These are phyloP conservation scores for Populus deltoides DNA, from an alignment of 345 rosid genomes.

Conservation along the genomic window DNA sequence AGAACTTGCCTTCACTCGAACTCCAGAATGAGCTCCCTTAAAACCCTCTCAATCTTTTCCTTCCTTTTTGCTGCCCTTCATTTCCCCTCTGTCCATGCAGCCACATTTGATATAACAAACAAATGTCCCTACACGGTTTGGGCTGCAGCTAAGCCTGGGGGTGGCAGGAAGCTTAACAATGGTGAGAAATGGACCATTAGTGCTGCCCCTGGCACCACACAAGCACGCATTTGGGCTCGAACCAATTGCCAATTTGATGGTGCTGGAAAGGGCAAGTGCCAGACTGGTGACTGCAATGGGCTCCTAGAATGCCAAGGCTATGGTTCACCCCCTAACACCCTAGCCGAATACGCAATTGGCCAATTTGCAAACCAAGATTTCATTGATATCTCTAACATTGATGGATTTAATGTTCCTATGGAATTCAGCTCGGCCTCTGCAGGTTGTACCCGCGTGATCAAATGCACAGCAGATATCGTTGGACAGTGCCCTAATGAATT, in stretches of 20 bases:
- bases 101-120: constrained; percentile 27
- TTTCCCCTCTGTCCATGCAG: constrained; percentile 25
- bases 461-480: constrained; percentile 33
- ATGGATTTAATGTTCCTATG: constrained; percentile 43
- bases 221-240: constrained; percentile 30
- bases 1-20: background rate
- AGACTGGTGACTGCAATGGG: constrained; percentile 29
- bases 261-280: constrained; percentile 14
- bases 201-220: constrained; percentile 15
- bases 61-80: constrained; percentile 12
- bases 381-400: constrained; percentile 36
- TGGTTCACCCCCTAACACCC: constrained; percentile 32
- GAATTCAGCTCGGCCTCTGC: constrained; percentile 29
- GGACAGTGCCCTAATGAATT: constrained; percentile 40
- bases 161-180: constrained; percentile 12
- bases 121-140: constrained; percentile 16
- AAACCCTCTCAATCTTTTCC: background rate
- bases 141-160: constrained; percentile 28
- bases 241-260: constrained; percentile 25
- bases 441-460: constrained; percentile 22
- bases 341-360: constrained; percentile 26
- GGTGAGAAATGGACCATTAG: constrained; percentile 22
- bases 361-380: constrained; percentile 23
- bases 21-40: background rate
- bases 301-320: constrained; percentile 29